Base-by-base conservation (phyloP, 108 stramenopile species). In the Asterionellopsis glacialis region DNA sequence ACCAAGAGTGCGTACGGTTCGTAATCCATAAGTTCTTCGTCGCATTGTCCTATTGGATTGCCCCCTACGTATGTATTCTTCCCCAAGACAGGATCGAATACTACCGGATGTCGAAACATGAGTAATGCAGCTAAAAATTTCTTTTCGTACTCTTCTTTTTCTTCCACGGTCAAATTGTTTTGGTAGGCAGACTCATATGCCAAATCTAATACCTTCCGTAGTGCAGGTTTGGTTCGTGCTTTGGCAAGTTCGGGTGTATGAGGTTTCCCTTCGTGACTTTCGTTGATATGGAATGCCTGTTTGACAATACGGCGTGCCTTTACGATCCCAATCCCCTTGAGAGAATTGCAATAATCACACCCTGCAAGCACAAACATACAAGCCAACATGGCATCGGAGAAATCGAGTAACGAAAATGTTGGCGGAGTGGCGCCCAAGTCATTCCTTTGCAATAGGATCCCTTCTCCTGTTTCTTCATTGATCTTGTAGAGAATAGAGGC, bases 331-430 rank as follows among this genome's bases (percentile, higher is more conserved):
- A 98, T 81, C 0, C 96, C 94, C 12, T 72, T 70, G 21, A 98
- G 58, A 14, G 79, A 75, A 7, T 75, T 45, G 25, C 87, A 77
- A 59, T 99, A 99, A 75, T 99, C 99, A 55, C 98, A 99, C 11
- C 99, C 99, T 33, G 90, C 70, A 9, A 93, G 64, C 9, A 97
- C 91, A 72, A 95, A 97, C 76, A 98, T 79, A 56, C 77, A 65
- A 0, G 91, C 76, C 63, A 98, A 74, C 97, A 95, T 96, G 51
- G 73, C 75, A 24, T 94, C 72, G 5, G 91, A 69, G 61, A 93
- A 93, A 55, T 88, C 86, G 25, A 72, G 23, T 40, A 93, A 51
- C 54, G 71, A 47, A 4, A 65, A 43, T 24, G 18, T 69, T n/a
- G 45, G 73, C 43, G 0, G 68, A 67, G 10, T 57, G 57, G 49